These are phyloP conservation scores for Kwoniella shivajii DNA, from an alignment of 1,284 basidiomycete genomes.

Conservation along the genomic window DNA sequence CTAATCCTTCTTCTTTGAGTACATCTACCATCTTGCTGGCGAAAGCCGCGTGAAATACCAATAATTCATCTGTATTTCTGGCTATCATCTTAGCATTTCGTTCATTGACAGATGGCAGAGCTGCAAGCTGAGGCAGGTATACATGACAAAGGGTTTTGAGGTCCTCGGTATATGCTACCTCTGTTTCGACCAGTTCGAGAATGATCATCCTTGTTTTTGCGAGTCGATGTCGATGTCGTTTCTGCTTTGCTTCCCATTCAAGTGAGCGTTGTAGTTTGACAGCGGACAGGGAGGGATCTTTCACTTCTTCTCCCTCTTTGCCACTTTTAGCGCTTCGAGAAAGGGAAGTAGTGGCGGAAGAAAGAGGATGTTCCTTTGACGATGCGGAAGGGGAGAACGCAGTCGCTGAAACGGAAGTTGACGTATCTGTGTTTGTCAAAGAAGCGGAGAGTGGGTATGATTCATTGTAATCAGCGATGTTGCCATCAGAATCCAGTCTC, in stretches of 20 bases:
- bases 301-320: conserved; percentile 36
- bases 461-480: conserved; percentile 1
- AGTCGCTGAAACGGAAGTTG: conserved; percentile 29
- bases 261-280: conserved; percentile 32
- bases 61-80: conserved; percentile 73
- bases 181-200: conserved; percentile 77
- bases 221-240: conserved; percentile 19
- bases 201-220: conserved; percentile 49
- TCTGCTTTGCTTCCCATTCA: conserved; percentile 40
- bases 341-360: conserved; percentile 53
- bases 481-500: not conserved
- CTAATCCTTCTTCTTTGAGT: conserved; percentile 59
- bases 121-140: conserved; percentile 56
- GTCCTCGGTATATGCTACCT: conserved; percentile 76
- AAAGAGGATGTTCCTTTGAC: conserved; percentile 43
- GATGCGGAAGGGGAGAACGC: conserved; percentile 44
- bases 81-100: conserved; percentile 57
- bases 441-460: conserved; percentile 28
- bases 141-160: conserved; percentile 69
- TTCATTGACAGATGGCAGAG: conserved; percentile 50
- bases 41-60: conserved; percentile 72
- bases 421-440: conserved; percentile 30
- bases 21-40: conserved; percentile 58
- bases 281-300: conserved; percentile 25
- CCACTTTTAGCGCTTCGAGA: conserved; percentile 50